Evolutionary conservation across 805 yeast species (phyloP).

Genomic region (Wickerhamomyces sydowiorum): DNA sequence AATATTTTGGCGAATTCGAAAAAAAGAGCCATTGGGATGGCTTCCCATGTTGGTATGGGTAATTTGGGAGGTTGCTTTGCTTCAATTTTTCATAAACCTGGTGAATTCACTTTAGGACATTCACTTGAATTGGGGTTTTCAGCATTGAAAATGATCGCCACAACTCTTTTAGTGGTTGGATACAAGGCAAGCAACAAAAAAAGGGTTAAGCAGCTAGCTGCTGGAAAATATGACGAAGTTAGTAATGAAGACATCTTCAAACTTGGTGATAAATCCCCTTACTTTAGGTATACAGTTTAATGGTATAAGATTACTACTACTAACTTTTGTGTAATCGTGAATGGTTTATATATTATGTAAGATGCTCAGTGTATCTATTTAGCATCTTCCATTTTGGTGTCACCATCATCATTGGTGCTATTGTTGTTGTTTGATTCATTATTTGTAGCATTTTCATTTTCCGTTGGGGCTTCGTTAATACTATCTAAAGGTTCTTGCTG

Average conservation of each 20-base stretch:
- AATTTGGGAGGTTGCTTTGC: conserved; percentile 33
- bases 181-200: conserved; percentile 23
- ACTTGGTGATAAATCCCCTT: conserved; percentile 40
- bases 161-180: conserved; percentile 16
- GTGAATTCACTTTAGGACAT: conserved; percentile 27
- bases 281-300: conserved; percentile 26
- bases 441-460: background rate
- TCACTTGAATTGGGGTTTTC: conserved; percentile 27
- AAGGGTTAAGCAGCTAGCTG: conserved; percentile 20
- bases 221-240: conserved; percentile 26
- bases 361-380: background rate
- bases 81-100: conserved; percentile 28
- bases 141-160: conserved; percentile 24
- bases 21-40: conserved; percentile 34
- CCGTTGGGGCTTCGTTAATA: conserved; percentile 1
- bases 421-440: background rate
- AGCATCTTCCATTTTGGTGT: conserved; percentile 5
- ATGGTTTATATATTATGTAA: too few relatives aligned
- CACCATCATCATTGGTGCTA: conserved; percentile 1
- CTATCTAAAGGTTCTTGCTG: conserved; percentile 4
- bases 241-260: conserved; percentile 26
- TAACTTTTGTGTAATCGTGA: too few relatives aligned
- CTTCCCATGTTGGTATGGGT: conserved; percentile 33
- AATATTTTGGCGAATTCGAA: conserved; percentile 30
- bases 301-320: too few relatives aligned